Evolutionary conservation across 352 stramenopile species (phyloP), one percentile per base, ranked within the genome.

Genomic region (Phytophthora pini): DNA sequence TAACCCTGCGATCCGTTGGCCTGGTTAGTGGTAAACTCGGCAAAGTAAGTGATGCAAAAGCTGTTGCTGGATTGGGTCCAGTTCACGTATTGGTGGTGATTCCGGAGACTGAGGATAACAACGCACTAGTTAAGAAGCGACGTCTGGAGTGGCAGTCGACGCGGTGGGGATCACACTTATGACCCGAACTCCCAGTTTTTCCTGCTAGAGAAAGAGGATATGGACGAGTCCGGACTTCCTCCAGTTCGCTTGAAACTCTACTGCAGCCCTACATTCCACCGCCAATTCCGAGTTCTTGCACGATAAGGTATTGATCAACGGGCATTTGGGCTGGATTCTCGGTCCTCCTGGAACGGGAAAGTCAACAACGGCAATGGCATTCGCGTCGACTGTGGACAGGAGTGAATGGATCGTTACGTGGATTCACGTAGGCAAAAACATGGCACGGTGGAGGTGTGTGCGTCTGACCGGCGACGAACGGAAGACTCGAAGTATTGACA

Each of bases 281-380:
- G 9, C 1, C 61, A 64, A 50, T 44, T 70, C 17, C 11, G 2
- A 61, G 32, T 70, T 70, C 13, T 43, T 70, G 49, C 17, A 8
- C 6, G 36, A 61, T 8, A 17, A 39, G 22, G 55, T 70, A 31
- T 45, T 57, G 40, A 48, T 50, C 7, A 29, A 66, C 47, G 49
- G 43, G 39, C 27, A 40, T 56, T 3, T 60, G 17, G 62, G 62
- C 10, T 65, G 44, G 26, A 38, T 70, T 27, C 8, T 65, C 17
- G 62, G 49, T 7, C 49, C 62, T 20, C 41, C 55, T 51, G 62
- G 56, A 39, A 32, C 49, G 13, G 62, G 55, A 49, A 70, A 70
- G 49, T 65, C 62, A 32, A 48, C 49, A 4, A 57, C 56, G 7
- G 31, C 61, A 7, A 44, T 64, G 34, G 53, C 41, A 32, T 70